Percentiles rank a stretch among this genome's conserved stretches.
Conservation (phyloP, 1,284 basidiomycete species). For the Singerocomus inundabilis region DNA sequence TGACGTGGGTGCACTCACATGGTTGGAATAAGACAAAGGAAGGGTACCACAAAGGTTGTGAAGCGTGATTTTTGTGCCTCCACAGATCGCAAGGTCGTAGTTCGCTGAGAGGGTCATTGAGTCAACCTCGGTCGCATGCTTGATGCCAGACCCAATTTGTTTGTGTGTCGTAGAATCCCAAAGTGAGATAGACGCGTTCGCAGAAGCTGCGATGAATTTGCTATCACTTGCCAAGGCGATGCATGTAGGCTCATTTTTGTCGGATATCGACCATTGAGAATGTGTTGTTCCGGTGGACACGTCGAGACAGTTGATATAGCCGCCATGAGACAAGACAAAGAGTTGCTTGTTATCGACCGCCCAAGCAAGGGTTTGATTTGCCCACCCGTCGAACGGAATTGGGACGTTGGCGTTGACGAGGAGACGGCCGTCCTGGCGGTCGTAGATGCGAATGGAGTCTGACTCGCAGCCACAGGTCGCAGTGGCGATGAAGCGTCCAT, state of each 20-base stretch:
- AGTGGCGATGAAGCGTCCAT: conserved; percentile 10
- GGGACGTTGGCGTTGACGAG: background rate
- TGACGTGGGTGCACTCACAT: background rate
- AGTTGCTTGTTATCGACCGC: conserved; percentile 3
- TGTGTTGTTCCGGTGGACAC: background rate
- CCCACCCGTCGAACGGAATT: background rate
- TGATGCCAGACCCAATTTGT: conserved; percentile 4
- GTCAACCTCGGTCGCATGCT: background rate
- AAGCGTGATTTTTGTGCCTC: background rate
- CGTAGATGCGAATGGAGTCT: conserved; percentile 1
- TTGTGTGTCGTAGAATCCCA: conserved; percentile 7
- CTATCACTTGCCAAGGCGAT: conserved; percentile 6
- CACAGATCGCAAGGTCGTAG: background rate
- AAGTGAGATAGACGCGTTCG: conserved; percentile 6
- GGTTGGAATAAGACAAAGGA: background rate
- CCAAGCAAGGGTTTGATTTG: conserved; percentile 13
- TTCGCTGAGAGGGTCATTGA: conserved; percentile 9
- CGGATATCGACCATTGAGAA: conserved; percentile 1
- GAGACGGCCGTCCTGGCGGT: background rate
- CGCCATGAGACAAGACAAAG: background rate
- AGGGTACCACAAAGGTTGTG: background rate
- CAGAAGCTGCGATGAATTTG: conserved; percentile 7
- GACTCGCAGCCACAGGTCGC: background rate
- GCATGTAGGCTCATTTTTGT: background rate
- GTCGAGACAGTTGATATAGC: conserved; percentile 8